phyloP scores from a whole-genome alignment of 345 rosid genomes.

The Salix suchowensis region DNA sequence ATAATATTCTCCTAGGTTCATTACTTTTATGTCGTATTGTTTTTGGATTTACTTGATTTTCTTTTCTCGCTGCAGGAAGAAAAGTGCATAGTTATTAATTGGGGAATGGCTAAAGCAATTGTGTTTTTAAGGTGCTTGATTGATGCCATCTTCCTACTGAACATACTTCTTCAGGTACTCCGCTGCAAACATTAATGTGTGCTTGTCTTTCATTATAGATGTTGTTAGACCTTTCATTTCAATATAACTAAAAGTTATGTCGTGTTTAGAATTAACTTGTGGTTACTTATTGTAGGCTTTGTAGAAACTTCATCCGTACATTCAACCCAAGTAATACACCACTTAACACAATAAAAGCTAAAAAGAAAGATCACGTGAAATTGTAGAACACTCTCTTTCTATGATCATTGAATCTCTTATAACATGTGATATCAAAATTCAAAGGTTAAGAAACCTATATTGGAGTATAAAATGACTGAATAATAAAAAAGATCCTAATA shows the following conservation, averaged over 20 bases:
- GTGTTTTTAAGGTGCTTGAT: constrained; percentile 53
- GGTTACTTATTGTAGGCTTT: not conserved
- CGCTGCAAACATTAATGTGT: not conserved
- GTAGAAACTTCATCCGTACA: not conserved
- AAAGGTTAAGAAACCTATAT: not conserved
- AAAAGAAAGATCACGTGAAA: not conserved
- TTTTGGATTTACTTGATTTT: constrained; percentile 1
- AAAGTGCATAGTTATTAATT: constrained; percentile 50
- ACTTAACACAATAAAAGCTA: not conserved
- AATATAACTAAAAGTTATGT: not conserved
- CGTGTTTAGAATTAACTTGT: not conserved
- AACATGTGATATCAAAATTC: not conserved
- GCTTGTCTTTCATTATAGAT: constrained; percentile 1
- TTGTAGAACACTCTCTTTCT: not conserved
- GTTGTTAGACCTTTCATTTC: not conserved
- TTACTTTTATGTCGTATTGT: not conserved
- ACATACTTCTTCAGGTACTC: constrained; percentile 83
- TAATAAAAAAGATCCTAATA: not conserved
- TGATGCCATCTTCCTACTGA: constrained; percentile 57
- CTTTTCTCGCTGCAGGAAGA: constrained; percentile 38
- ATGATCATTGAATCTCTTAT: not conserved
- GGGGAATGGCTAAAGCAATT: constrained; percentile 40
- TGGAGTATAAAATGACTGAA: not conserved
- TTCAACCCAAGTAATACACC: not conserved
- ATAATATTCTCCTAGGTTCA: not conserved